These are phyloP conservation scores for Dendrobium huoshanense DNA, from an alignment of 106 monocot genomes.

Conservation along the genomic window DNA sequence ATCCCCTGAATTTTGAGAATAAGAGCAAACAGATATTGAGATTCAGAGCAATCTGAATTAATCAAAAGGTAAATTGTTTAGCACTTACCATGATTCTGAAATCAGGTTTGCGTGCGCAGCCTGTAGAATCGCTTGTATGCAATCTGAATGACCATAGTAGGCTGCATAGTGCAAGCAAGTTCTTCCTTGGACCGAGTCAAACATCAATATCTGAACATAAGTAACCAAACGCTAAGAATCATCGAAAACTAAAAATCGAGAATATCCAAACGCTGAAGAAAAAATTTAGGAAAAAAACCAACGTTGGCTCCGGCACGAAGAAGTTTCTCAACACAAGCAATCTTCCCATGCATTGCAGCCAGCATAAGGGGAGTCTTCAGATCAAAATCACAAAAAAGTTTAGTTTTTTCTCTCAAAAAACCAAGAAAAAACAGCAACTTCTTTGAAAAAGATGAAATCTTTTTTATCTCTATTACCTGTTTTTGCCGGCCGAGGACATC, in stretches of 20 bases:
- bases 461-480: conserved; percentile 22
- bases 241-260: neutral
- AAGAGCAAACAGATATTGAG: neutral
- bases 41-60: neutral
- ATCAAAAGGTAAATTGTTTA: neutral
- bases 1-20: conserved; percentile 55
- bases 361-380: conserved; percentile 90
- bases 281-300: neutral
- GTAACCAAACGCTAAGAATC: conserved; percentile 73
- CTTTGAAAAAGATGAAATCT: neutral
- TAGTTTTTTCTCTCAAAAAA: neutral
- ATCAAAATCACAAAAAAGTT: neutral
- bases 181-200: conserved; percentile 41
- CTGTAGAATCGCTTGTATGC: conserved; percentile 66
- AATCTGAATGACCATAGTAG: conserved; percentile 65
- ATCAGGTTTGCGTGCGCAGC: conserved; percentile 56
- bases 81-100: conserved; percentile 64
- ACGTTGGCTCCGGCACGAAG: conserved; percentile 81
- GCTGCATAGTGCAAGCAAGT: conserved; percentile 66
- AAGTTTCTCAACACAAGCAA: conserved; percentile 66
- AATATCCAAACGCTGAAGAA: neutral
- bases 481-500: conserved; percentile 42
- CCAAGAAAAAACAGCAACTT: neutral
- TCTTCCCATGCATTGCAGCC: conserved; percentile 89
- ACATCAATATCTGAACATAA: conserved; percentile 43